Base-by-base conservation (phyloP, 441 rosid species). In the Populus tomentosa region DNA sequence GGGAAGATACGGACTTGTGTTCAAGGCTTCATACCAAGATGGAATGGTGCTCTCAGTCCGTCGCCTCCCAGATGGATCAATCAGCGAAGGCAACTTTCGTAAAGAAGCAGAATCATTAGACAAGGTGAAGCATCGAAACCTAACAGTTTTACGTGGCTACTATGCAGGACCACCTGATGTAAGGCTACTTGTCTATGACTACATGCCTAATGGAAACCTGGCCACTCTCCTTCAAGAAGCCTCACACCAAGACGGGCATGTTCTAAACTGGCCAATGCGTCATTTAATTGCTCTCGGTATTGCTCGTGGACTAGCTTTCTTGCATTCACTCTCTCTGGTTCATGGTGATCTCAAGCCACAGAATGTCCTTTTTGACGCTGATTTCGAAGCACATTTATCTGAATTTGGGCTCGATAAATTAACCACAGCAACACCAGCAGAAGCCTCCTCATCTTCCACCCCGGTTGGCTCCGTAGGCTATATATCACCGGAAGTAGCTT, bases 261-360 rank as follows among this genome's bases (percentile, higher is more conserved):
- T 96, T 66, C 85, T 96, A 13, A 96, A 96, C 81, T 96, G 99
- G 99, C 99, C 98, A 70, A 96, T 96, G 99, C 98, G 99, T 28
- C 99, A 96, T 80, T 86, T 96, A 30, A 94, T 96, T 50, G 97
- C 98, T 0, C 94, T 96, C 0, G 99, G 98, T 32, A 89, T 94
- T 5, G 96, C 99, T 72, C 91, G 98, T 0, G 99, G 99, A 16
- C 83, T 96, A 21, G 91, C 94, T 5, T 96, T 96, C 76, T 89
- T 96, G 6, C 99, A 96, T 83, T 84, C 94, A 42, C 89, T 93
- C 85, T 88, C 90, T 84, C 84, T 90, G 83, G 91, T 94, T 70
- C 99, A 95, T 7, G 99, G 97, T 8, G 93, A 92, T 69, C 62
- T 96, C 69, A 96, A 91, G 77, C 98, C 99, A 2, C 92, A 92